Evolutionary conservation across 2,329 filamentous ascomycete genomes (phyloP), one percentile per base, ranked within the genome.

Genomic region (Cladosporium sp.): DNA sequence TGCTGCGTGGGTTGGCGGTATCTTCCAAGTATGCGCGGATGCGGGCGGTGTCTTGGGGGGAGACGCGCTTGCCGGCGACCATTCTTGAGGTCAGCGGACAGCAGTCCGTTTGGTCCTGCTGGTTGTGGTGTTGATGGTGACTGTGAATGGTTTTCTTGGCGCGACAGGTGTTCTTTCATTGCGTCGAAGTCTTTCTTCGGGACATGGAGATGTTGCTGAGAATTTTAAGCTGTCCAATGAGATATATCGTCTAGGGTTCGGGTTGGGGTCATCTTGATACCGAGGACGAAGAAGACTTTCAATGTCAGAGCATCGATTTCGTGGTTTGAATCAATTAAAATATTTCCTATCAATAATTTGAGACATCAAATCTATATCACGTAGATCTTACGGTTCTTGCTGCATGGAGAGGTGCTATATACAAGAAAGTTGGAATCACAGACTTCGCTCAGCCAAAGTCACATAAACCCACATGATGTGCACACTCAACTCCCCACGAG

Each of bases 161-260:
- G 51, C 51, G 51, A 54, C 51, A 54, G 51, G 51, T 54, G 4
- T 54, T 54, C 51, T 54, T 54, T 34, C 52, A 14, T 21, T 15
- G 3, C 10, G 52, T 1, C 8, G 30, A 55, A 32, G 52, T 5
- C 14, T 55, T 24, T 55, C 8, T 55, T 3, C 26, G 8, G 15
- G 52, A 32, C 3, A 32, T 21, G 28, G 52, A 32, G 10, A 32
- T 21, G 28, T 55, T 8, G n/a, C n/a, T 55, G 30, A 12, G 7
- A 11, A 34, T 18, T 54, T 55, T 32, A 8, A 24, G 24, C 12
- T 15, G 49, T 30, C 26, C 21, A 6, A 5, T 6, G 4, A 41
- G 5, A 41, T 1, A 2, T 30, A 2, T 1, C 10, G 24, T 52
- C 52, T 34, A 57, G 49, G 49, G 49, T 52, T 52, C 4, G 49